Evolutionary conservation across 176 grass and related monocot species (phyloP), one percentile per base, ranked within the genome.

Genomic region (Bromus sterilis): DNA sequence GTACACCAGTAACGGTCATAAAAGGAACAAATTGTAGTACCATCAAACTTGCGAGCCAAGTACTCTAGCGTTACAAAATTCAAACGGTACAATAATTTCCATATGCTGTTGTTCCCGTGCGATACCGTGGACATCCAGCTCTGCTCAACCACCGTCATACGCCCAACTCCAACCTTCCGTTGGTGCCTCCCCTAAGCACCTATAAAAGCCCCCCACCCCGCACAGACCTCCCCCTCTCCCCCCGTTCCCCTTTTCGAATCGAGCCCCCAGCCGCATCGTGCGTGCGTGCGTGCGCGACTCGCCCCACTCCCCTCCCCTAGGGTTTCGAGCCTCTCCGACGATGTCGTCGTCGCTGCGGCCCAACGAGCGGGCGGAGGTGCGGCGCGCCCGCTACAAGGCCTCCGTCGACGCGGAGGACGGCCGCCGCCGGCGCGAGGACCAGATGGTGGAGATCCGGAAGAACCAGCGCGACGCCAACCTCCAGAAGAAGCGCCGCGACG

Each of bases 271-370:
- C 59, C 66, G 80, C 67, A 41, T 71, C 73, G 41, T 78, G 73
- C 48, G 75, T 61, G 86, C 32, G 66, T 32, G 40, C 76, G 63
- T 77, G 76, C 31, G 75, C 55, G 2, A n/a, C 57, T 9, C 13
- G 9, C 58, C 28, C 55, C 39, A 35, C 40, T 31, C 66, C 18
- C 14, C 39, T 25, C n/a, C 32, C 4, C 79, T 85, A 77, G 85
- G 87, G 77, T 86, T 88, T 74, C 83, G 56, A 43, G 57, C 24
- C 6, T 31, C 42, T 11, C 70, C 69, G 36, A 39, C 81, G 71
- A 97, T 97, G 93, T 96, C 81, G 71, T 93, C 93, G 93, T 96
- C 93, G 73, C 86, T 97, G 56, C 80, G 86, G 69, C 91, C 94
- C 78, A 93, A 48, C 88, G 94, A 97, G 83, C 75, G 84, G 78